Evolutionary conservation across 352 stramenopile species (phyloP).

Genomic region (Pythium monospermum): DNA sequence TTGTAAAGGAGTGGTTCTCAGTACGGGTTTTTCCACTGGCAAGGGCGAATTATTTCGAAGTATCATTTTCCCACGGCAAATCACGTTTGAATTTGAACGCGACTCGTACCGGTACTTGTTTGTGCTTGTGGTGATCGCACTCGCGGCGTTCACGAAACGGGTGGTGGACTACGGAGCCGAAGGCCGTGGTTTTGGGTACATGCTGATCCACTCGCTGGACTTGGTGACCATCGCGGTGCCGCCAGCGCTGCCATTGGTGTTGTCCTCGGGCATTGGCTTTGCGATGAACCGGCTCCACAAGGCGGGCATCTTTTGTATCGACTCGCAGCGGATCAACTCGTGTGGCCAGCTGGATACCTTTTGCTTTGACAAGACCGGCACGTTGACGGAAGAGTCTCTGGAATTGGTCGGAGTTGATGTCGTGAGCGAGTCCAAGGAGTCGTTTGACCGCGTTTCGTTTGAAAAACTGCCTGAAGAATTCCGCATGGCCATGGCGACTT

Average conservation of each 20-base stretch:
- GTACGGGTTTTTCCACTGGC: slow-evolving; percentile 58
- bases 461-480: slow-evolving; percentile 11
- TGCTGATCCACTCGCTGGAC: slow-evolving; percentile 47
- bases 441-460: slow-evolving; percentile 7
- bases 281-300: slow-evolving; percentile 42
- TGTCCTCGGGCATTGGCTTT: slow-evolving; percentile 54
- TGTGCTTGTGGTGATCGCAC: slow-evolving; percentile 36
- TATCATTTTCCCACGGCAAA: slow-evolving; percentile 54
- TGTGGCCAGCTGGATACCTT: slow-evolving; percentile 51
- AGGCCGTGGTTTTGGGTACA: slow-evolving; percentile 22
- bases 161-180: slow-evolving; percentile 30
- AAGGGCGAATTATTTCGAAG: slow-evolving; percentile 66
- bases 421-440: not conserved
- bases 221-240: slow-evolving; percentile 61
- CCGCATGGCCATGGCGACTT: slow-evolving; percentile 37
- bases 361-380: slow-evolving; percentile 71
- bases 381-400: slow-evolving; percentile 43
- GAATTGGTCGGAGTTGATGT: slow-evolving; percentile 37
- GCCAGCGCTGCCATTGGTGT: slow-evolving; percentile 47
- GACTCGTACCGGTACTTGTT: slow-evolving; percentile 63
- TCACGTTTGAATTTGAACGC: slow-evolving; percentile 59
- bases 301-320: slow-evolving; percentile 59
- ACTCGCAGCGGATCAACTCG: slow-evolving; percentile 52
- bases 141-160: slow-evolving; percentile 51
- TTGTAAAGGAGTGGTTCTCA: slow-evolving; percentile 47